Conservation (phyloP, 2,329 filamentous ascomycete genomes). For the Didymella lethalis region DNA sequence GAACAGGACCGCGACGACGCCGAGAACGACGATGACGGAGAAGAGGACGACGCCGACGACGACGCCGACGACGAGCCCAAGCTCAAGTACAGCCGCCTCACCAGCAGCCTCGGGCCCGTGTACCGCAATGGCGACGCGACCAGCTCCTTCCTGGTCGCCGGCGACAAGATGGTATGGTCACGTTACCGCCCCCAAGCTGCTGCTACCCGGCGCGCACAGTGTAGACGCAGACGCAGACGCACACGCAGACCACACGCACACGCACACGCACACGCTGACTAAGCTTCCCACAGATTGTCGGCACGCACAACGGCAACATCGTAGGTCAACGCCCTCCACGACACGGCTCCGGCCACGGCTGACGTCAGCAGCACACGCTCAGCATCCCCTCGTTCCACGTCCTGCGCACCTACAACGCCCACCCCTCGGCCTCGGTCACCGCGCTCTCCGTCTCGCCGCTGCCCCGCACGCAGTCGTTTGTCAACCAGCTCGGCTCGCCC, state of each 20-base stretch:
- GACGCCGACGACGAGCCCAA: constrained; percentile 93
- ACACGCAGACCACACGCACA: too few species aligned
- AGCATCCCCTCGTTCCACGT: constrained; percentile 82
- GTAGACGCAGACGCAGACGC: constrained; percentile 5
- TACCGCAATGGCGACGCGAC: constrained; percentile 97
- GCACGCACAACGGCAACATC: constrained; percentile 96
- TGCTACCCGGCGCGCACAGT: constrained; percentile 70
- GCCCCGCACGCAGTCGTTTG: constrained; percentile 63
- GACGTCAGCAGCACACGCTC: constrained; percentile 73
- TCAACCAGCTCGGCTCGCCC: constrained; percentile 24
- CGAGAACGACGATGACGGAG: constrained; percentile 39
- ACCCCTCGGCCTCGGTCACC: constrained; percentile 84
- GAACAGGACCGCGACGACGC: constrained; percentile 4
- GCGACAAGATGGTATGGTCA: constrained; percentile 88
- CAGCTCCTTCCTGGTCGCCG: constrained; percentile 86
- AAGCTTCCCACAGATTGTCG: constrained; percentile 71
- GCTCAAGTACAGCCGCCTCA: constrained; percentile 90
- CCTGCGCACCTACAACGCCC: constrained; percentile 87
- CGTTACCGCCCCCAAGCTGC: constrained; percentile 20
- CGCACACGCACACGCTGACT: constrained; percentile 1
- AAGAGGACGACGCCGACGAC: constrained; percentile 69
- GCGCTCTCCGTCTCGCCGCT: constrained; percentile 89
- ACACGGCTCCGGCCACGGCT: constrained; percentile 9
- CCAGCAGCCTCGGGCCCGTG: constrained; percentile 77
- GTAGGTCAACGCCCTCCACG: constrained; percentile 62